Conservation (phyloP, 805 yeast species). For the Sugiyamaella chiloensis region DNA sequence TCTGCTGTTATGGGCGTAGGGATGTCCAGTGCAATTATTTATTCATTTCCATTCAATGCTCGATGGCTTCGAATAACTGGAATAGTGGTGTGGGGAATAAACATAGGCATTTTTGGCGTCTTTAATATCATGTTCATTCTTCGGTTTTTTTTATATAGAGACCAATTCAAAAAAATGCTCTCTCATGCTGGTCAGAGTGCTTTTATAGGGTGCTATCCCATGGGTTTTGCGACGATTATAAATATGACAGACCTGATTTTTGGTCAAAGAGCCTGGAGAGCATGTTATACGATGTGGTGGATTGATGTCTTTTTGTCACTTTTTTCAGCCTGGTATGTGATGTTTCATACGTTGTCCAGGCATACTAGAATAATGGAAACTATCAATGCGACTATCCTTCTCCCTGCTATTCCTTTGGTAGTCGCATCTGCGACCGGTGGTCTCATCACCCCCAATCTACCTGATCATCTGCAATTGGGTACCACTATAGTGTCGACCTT, state of each 20-base stretch:
- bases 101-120: constrained; percentile 43
- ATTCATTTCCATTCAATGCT: constrained; percentile 62
- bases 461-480: constrained; percentile 44
- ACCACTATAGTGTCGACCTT: constrained; percentile 55
- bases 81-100: constrained; percentile 58
- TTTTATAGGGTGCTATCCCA: constrained; percentile 74
- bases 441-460: constrained; percentile 45
- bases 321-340: constrained; percentile 57
- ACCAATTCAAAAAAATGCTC: constrained; percentile 33
- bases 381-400: constrained; percentile 55
- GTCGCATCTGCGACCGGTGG: constrained; percentile 75
- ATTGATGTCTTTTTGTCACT: constrained; percentile 54
- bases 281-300: constrained; percentile 73
- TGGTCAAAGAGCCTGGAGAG: constrained; percentile 41
- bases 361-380: constrained; percentile 34
- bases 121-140: constrained; percentile 43
- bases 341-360: constrained; percentile 48
- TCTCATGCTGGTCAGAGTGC: constrained; percentile 48
- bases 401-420: constrained; percentile 78
- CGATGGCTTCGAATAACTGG: constrained; percentile 58
- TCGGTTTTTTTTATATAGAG: constrained; percentile 39
- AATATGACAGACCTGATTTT: constrained; percentile 52
- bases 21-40: constrained; percentile 58
- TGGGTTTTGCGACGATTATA: constrained; percentile 70
- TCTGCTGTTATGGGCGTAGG: constrained; percentile 86